Evolutionary conservation across 1,284 basidiomycete genomes (phyloP), one percentile per base, ranked within the genome.

Genomic region (Amanita bisporigera): DNA sequence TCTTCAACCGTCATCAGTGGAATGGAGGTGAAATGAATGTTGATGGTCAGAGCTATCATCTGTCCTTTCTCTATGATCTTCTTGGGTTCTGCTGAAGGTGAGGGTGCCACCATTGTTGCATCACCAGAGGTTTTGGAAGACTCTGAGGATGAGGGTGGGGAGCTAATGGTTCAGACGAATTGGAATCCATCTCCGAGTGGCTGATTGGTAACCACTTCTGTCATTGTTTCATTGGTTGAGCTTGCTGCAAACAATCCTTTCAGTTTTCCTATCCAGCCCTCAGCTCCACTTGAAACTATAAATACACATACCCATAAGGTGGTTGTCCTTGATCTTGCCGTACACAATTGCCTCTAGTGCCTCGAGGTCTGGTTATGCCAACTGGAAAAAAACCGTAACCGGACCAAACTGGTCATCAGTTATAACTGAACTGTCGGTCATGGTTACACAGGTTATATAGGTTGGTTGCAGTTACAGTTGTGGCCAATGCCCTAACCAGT

Each of bases 191-290:
- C 82, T 31, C 83, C 80, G 66, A 83, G 83, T 45, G 83, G 82
- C 3, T 76, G 71, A 65, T 82, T 81, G 43, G 82, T 79, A 54
- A 79, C 79, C 9, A 81, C 77, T 60, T 81, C 73, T 7, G 78
- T 79, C 45, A 77, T 74, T 10, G 77, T 66, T n/a, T 82, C 82
- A 15, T 76, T 70, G n/a, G 81, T 74, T 2, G 85, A 82, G 55
- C 76, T 75, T 10, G 86, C 89, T 50, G 91, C 91, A 75, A 97
- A 96, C 68, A 98, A 82, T 43, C 89, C 90, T 81, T 96, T 97
- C 69, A 98, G 80, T 82, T 91, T 94, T 67, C 90, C 93, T 90
- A 75, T 57, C 67, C 36, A 26, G 17, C 19, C 33, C 7, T 60
- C 31, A 52, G 33, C 19, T 63, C n/a, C 10, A 21, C 17, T 36